Evolutionary conservation across 2,329 filamentous ascomycete genomes (phyloP), one percentile per base, ranked within the genome.

Genomic region (Didymella lethalis): DNA sequence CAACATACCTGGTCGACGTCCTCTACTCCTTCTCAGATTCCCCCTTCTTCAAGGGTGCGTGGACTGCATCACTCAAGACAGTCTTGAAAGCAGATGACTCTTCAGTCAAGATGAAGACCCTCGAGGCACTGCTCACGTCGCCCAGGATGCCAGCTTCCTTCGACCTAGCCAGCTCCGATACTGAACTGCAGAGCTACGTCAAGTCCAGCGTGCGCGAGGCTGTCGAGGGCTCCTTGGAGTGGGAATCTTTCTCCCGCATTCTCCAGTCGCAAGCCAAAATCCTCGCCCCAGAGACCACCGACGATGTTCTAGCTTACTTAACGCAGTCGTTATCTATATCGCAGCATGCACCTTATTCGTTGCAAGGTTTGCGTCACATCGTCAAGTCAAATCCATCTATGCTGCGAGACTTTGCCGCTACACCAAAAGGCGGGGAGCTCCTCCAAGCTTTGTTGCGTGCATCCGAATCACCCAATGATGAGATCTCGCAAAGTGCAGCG

Each of bases 1-100:
- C 86, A 0, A 76, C 84, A 2, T 84, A 88, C 49, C 75, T 97
- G 0, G 79, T 93, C 7, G 85, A 88, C 0, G 86, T 88, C 11
- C 79, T 96, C 0, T 84, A 88, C 47, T 75, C 84, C 0, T 79
- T 77, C 26, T 67, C 71, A 5, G 63, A 71, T 1, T 65, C 74
- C 12, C n/a, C 62, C 7, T 58, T 49, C 34, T 79, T 75, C 58
- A 67, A 71, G 50, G 56, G 61, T 38, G 64, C 64, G 11, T 80
- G 72, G 75, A 71, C 55, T 48, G 62, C 62, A 7, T 64, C 67
- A n/a, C 59, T 78, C 7, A 76, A 74, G 48, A 51, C 61, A 3
- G 58, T 70, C 6, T 50, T 78, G 16, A 64, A 68, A 28, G 71
- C 62, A 16, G 31, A 64, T 1, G 70, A 75, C 25, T 75, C 72